A percentile compares a stretch with the other conserved stretches of the same genome.
Conservation (phyloP, 163 green algal species). For the Volvox carteri region DNA sequence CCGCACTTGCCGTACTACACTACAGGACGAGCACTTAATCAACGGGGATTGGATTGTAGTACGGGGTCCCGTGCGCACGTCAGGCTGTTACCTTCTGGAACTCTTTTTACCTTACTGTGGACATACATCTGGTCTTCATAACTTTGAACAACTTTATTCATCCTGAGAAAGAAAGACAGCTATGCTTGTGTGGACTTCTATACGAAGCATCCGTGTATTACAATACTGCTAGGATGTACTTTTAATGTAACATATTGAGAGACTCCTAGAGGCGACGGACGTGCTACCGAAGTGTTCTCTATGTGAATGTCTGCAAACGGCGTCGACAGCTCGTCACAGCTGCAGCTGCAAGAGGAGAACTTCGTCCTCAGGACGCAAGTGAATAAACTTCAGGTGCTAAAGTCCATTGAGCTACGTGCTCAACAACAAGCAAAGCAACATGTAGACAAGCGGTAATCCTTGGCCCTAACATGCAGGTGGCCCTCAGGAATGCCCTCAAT, state of each 20-base stretch:
- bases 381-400: slow-evolving; percentile 43
- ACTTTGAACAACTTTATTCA: too few relatives aligned
- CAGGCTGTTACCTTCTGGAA: too few relatives aligned
- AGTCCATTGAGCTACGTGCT: neutral
- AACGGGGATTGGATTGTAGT: too few relatives aligned
- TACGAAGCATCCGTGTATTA: neutral
- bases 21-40: too few relatives aligned
- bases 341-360: slow-evolving; percentile 54
- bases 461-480: slow-evolving; percentile 18
- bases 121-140: too few relatives aligned
- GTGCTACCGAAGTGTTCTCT: too few relatives aligned
- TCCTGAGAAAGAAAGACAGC: neutral
- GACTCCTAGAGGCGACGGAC: neutral
- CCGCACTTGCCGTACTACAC: too few relatives aligned
- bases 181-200: neutral
- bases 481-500: neutral
- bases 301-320: slow-evolving; percentile 18
- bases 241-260: neutral
- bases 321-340: slow-evolving; percentile 14
- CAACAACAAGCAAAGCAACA: neutral
- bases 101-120: too few relatives aligned
- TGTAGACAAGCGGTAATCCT: neutral
- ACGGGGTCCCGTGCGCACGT: too few relatives aligned
- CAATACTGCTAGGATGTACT: neutral
- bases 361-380: slow-evolving; percentile 28